phyloP scores from a whole-genome alignment of 1,284 basidiomycete genomes.

The Peniophora sp. region DNA sequence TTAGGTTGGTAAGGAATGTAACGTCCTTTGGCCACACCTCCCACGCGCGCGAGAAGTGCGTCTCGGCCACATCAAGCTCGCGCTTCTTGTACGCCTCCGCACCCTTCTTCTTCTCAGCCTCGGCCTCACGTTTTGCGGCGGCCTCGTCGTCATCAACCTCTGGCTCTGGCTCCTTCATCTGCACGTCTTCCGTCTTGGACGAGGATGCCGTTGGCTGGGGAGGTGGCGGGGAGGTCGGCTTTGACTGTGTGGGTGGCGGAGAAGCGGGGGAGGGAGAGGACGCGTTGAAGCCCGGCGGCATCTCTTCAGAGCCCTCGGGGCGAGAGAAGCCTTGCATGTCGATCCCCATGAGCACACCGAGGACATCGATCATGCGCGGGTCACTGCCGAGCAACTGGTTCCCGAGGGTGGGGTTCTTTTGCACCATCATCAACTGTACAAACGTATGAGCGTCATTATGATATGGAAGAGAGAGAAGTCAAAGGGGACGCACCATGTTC shows the following conservation, averaged over 20 bases:
- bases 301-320: conserved; percentile 78
- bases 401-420: conserved; percentile 57
- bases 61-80: conserved; percentile 67
- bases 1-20: conserved; percentile 87
- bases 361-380: conserved; percentile 89
- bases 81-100: conserved; percentile 82
- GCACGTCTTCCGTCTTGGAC: conserved; percentile 29
- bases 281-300: conserved; percentile 50
- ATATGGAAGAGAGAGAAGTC: not conserved
- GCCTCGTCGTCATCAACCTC: conserved; percentile 59
- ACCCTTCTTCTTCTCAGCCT: conserved; percentile 74
- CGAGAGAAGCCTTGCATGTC: conserved; percentile 86
- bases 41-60: conserved; percentile 84
- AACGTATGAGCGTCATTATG: not conserved
- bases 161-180: conserved; percentile 55
- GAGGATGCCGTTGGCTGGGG: conserved; percentile 34
- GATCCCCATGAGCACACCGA: conserved; percentile 91
- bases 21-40: conserved; percentile 90
- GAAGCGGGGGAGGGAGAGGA: conserved; percentile 21
- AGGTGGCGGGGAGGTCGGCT: conserved; percentile 25
- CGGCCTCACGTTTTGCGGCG: conserved; percentile 65
- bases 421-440: conserved; percentile 47
- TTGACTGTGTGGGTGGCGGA: conserved; percentile 30
- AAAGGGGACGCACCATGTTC: conserved; percentile 38
- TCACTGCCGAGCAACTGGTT: conserved; percentile 54